Evolutionary conservation across 192 early-diverging fungal species (phyloP), one percentile per base, ranked within the genome.

Genomic region (Powellomyces hirtus): DNA sequence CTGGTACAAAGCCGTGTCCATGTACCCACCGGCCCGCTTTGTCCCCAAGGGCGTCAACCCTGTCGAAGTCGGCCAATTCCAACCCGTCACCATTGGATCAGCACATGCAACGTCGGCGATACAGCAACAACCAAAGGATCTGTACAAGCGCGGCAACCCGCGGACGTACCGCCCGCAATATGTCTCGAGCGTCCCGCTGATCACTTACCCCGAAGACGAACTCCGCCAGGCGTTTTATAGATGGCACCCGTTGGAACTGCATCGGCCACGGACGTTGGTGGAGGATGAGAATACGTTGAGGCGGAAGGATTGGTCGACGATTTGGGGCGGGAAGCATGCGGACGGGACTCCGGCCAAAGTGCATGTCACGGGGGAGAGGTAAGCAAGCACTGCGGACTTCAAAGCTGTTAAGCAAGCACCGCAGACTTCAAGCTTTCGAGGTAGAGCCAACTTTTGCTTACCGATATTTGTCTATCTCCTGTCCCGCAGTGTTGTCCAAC

Each of bases 241-340:
- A 66, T 89, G 94, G 81, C 96, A 98, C 77, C 96, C 96, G 20
- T 92, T 90, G 72, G 96, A 98, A 76, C 79, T 89, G 64, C 66
- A 77, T 34, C 79, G 89, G 59, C 92, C 94, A 34, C 75, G 83
- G 34, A 79, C 83, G 5, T 63, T 95, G 37, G 81, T 90, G 27
- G 92, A 94, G 77, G 78, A 74, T 26, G 82, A 86, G 1, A 76
- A 83, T 10, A 79, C 76, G 65, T 72, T 76, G 2, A 24, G 38
- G 14, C 11, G 22, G 31, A 31, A 42, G 68, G 75, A 59, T 44
- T 40, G 59, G 59, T 29, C 45, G 20, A 34, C 34, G 4, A 68
- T 68, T 35, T 59, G 22, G 34, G 62, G 60, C 18, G 68, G 60
- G 0, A 36, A 35, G 52, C 35, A 42, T 53, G 64, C 38, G 5